Percentiles rank a stretch among this genome's conserved stretches.
Conservation (phyloP, 805 yeast species). For the Cyberlindnera maritima region DNA sequence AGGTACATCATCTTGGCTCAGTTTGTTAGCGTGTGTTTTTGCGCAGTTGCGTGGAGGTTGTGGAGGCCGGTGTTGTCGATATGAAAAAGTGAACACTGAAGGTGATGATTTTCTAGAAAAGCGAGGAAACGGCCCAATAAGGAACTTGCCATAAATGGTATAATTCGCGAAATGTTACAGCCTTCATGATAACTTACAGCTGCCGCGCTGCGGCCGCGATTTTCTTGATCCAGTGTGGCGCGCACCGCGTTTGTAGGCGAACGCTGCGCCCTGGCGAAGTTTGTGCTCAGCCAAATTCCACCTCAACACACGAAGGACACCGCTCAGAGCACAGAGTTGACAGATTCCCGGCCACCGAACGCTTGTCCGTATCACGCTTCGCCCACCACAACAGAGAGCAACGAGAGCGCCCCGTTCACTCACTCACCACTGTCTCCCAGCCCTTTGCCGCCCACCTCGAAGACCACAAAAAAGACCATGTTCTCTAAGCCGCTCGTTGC, state of each 20-base stretch:
- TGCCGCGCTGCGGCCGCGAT: too few relatives aligned
- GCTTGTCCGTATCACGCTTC: background rate
- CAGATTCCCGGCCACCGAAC: background rate
- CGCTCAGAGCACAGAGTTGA: background rate
- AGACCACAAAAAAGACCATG: too few relatives aligned
- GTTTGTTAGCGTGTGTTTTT: too few relatives aligned
- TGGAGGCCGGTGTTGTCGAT: background rate
- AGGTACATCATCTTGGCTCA: constrained; percentile 69
- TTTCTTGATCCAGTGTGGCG: background rate
- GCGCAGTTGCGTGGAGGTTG: background rate
- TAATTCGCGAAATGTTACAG: background rate
- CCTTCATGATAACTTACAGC: too few relatives aligned
- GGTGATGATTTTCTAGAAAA: background rate
- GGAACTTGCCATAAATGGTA: background rate
- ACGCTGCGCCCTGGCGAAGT: background rate
- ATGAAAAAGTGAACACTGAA: background rate
- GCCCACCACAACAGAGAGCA: background rate
- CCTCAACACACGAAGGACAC: background rate
- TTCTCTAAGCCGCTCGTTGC: background rate
- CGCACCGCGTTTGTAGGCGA: background rate
- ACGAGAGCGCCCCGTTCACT: background rate
- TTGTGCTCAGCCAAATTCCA: background rate
- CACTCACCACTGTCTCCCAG: too few relatives aligned
- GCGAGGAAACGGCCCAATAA: background rate
- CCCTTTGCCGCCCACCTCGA: background rate